A percentile compares a stretch with the other conserved stretches of the same genome.
Evolutionary conservation across 2,329 filamentous ascomycete genomes (phyloP).

Genomic region (Cladosporium sp.): DNA sequence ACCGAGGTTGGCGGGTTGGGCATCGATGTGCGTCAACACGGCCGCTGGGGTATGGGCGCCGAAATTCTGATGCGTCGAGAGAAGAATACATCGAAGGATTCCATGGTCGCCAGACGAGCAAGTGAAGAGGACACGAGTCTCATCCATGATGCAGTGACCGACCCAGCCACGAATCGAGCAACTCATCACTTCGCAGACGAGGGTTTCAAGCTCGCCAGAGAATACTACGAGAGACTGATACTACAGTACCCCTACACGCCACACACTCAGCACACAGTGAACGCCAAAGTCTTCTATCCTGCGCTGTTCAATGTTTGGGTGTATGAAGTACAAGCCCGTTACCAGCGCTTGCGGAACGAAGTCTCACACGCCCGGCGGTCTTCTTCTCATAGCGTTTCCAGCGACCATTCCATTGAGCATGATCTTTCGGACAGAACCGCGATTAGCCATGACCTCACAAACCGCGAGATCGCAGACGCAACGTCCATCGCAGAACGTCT

Average conservation of each 20-base stretch:
- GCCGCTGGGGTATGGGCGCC: slow-evolving; percentile 77
- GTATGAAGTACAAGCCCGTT: slow-evolving; percentile 61
- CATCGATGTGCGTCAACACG: slow-evolving; percentile 65
- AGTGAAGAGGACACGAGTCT: neutral
- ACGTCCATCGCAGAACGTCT: slow-evolving; percentile 63
- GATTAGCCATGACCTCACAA: neutral
- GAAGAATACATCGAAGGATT: neutral
- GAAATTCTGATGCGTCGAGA: slow-evolving; percentile 69
- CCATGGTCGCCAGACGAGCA: neutral
- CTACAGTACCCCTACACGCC: slow-evolving; percentile 70
- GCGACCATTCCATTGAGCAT: slow-evolving; percentile 16
- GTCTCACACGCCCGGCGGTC: neutral
- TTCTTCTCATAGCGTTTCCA: slow-evolving; percentile 19
- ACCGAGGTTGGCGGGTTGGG: slow-evolving; percentile 52
- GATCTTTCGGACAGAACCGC: neutral
- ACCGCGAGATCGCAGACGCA: slow-evolving; percentile 53
- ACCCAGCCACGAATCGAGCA: slow-evolving; percentile 11
- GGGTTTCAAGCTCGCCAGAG: slow-evolving; percentile 55
- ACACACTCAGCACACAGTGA: slow-evolving; percentile 54
- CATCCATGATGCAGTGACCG: neutral
- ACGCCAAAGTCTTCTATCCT: slow-evolving; percentile 73
- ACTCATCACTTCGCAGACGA: slow-evolving; percentile 20
- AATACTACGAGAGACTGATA: slow-evolving; percentile 75
- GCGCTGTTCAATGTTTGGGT: slow-evolving; percentile 78
- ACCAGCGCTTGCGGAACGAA: slow-evolving; percentile 46